Conservation (phyloP, 2,329 filamentous ascomycete genomes). For the Monosporascus sp. region DNA sequence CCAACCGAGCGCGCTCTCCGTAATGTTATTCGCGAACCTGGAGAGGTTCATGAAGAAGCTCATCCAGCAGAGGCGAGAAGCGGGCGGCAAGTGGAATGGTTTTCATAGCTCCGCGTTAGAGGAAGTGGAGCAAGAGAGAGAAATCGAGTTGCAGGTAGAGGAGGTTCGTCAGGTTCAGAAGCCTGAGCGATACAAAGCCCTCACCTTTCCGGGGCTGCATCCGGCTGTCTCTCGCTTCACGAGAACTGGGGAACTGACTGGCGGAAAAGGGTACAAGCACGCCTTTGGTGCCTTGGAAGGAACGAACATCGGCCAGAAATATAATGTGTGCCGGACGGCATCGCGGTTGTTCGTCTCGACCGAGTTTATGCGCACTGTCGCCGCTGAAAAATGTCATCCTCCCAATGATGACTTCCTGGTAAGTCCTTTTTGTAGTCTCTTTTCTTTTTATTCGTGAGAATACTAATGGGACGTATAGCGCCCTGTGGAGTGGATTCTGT, state of each 20-base stretch:
- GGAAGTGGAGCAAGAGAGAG: conserved; percentile 55
- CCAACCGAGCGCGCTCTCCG: conserved; percentile 15
- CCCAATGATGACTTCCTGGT: conserved; percentile 29
- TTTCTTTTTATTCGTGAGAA: conserved; percentile 9
- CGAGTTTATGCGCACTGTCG: conserved; percentile 43
- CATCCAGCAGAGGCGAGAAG: conserved; percentile 12
- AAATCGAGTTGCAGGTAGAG: conserved; percentile 55
- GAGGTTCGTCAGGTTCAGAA: conserved; percentile 49
- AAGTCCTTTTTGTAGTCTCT: conserved; percentile 10
- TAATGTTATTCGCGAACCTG: conserved; percentile 12
- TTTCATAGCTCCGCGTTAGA: conserved; percentile 45
- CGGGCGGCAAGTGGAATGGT: conserved; percentile 29
- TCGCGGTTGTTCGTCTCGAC: conserved; percentile 32
- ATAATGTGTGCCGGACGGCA: conserved; percentile 17
- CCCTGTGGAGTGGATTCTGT: conserved; percentile 58
- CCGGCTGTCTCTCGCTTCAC: conserved; percentile 39
- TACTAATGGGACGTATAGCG: conserved; percentile 20
- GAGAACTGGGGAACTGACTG: conserved; percentile 33
- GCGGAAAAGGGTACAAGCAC: conserved; percentile 29
- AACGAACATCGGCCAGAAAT: conserved; percentile 28
- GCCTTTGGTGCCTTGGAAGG: conserved; percentile 37
- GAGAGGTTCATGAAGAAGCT: conserved; percentile 26
- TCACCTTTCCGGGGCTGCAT: conserved; percentile 41
- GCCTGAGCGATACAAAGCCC: conserved; percentile 31
- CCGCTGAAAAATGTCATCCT: conserved; percentile 4